Evolutionary conservation across 768 basidiomycete genomes (phyloP).

Genomic region (Mycena albidolilacea): DNA sequence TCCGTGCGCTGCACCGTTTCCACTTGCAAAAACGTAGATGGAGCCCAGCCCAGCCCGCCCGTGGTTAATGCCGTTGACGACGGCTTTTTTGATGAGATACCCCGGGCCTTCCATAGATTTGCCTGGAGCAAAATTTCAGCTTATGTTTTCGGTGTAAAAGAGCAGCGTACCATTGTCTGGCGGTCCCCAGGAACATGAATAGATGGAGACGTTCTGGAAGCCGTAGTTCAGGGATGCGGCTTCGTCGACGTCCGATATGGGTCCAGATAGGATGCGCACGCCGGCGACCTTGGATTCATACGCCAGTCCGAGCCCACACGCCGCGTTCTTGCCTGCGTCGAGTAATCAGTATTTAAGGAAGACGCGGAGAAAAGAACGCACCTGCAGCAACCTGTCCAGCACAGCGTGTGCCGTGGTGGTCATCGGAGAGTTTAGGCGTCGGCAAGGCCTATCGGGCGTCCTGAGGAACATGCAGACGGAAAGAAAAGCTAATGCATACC

Average conservation of each 20-base stretch:
- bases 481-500: too few species aligned
- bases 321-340: conserved; percentile 86
- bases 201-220: conserved; percentile 92
- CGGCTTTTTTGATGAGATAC: conserved; percentile 92
- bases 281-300: conserved; percentile 94
- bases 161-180: conserved; percentile 44
- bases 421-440: conserved; percentile 88
- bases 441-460: conserved; percentile 54
- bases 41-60: conserved; percentile 93
- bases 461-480: too few species aligned
- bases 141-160: not conserved
- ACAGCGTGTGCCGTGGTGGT: conserved; percentile 98
- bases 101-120: conserved; percentile 91
- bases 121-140: not conserved
- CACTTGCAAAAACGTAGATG: conserved; percentile 97
- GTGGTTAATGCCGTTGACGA: conserved; percentile 93
- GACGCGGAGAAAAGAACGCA: too few species aligned
- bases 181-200: conserved; percentile 98
- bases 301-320: conserved; percentile 95
- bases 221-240: conserved; percentile 95
- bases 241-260: conserved; percentile 96
- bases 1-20: conserved; percentile 91
- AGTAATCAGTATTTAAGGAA: too few species aligned
- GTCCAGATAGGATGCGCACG: conserved; percentile 94
- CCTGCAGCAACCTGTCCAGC: conserved; percentile 89